These are phyloP conservation scores for Colletotrichum caudatum DNA, from an alignment of 2,329 filamentous ascomycete species.

Conservation along the genomic window DNA sequence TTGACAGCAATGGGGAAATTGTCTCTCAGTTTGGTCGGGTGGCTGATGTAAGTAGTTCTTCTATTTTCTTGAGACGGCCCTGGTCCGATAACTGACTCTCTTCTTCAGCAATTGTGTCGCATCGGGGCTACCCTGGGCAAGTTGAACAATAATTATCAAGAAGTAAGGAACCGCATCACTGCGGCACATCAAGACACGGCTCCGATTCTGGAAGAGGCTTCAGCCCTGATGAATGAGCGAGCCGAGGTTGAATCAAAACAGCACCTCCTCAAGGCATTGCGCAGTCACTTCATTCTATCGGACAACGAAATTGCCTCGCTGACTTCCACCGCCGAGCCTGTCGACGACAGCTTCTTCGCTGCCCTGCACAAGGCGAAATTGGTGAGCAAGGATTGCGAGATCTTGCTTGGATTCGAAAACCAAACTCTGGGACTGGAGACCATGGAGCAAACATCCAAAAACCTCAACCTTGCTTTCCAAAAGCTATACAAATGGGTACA, in stretches of 20 bases:
- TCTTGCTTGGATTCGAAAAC: constrained; percentile 89
- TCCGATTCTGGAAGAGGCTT: constrained; percentile 82
- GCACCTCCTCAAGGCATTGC: constrained; percentile 80
- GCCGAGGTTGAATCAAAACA: constrained; percentile 83
- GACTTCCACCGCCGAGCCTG: constrained; percentile 82
- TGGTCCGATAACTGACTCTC: not conserved
- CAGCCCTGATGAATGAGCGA: constrained; percentile 77
- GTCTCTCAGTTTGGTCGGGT: constrained; percentile 90
- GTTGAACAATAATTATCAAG: constrained; percentile 82
- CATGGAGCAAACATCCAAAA: constrained; percentile 89
- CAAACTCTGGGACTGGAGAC: constrained; percentile 89
- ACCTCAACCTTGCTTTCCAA: constrained; percentile 90
- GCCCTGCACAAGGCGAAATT: constrained; percentile 83
- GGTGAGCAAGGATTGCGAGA: constrained; percentile 88
- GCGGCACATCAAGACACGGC: constrained; percentile 81
- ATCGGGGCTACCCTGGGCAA: constrained; percentile 83
- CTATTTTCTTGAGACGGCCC: not conserved
- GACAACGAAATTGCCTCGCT: constrained; percentile 83
- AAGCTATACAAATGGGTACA: constrained; percentile 97
- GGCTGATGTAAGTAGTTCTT: constrained; percentile 76
- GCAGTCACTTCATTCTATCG: constrained; percentile 83
- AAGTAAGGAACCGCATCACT: constrained; percentile 82
- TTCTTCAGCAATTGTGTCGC: constrained; percentile 80
- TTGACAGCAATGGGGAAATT: constrained; percentile 91
- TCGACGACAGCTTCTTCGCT: constrained; percentile 87